Evolutionary conservation across 108 stramenopile genomes (phyloP).

Genomic region (Chaetoceros muelleri): DNA sequence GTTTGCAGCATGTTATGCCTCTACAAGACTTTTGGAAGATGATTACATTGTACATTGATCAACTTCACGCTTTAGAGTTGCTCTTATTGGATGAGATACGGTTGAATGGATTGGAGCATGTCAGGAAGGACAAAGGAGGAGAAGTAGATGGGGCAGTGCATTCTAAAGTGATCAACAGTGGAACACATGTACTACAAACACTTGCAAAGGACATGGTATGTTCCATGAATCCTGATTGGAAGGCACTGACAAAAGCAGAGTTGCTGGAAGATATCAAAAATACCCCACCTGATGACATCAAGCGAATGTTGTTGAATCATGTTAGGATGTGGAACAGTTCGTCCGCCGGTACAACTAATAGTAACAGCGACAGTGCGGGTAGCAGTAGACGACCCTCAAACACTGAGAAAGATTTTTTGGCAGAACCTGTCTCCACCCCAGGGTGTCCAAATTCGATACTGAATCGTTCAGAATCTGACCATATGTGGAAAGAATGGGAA

Average conservation of each 20-base stretch:
- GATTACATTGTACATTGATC: slow-evolving; percentile 59
- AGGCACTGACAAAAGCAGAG: slow-evolving; percentile 1
- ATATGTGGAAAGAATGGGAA: slow-evolving; percentile 47
- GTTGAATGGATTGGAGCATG: not conserved
- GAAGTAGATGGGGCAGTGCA: slow-evolving; percentile 6
- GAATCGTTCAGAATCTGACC: no score
- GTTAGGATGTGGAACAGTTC: not conserved
- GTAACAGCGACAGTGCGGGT: not conserved
- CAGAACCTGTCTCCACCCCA: not conserved
- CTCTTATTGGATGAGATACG: slow-evolving; percentile 44
- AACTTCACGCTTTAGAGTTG: slow-evolving; percentile 51
- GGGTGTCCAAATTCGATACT: no score
- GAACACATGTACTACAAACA: not conserved
- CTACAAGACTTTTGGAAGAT: slow-evolving; percentile 41
- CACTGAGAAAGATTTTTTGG: not conserved
- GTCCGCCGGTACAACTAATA: not conserved
- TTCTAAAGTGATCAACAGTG: slow-evolving; percentile 5
- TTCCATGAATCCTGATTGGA: not conserved
- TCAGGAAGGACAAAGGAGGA: slow-evolving; percentile 4
- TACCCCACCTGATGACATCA: not conserved
- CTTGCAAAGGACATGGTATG: not conserved
- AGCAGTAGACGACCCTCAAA: not conserved
- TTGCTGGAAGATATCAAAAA: not conserved
- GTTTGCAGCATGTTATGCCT: slow-evolving; percentile 24
- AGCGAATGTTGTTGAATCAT: not conserved